Conservation (phyloP, 352 stramenopile species). For the Phytopythium cucurbitacearum region DNA sequence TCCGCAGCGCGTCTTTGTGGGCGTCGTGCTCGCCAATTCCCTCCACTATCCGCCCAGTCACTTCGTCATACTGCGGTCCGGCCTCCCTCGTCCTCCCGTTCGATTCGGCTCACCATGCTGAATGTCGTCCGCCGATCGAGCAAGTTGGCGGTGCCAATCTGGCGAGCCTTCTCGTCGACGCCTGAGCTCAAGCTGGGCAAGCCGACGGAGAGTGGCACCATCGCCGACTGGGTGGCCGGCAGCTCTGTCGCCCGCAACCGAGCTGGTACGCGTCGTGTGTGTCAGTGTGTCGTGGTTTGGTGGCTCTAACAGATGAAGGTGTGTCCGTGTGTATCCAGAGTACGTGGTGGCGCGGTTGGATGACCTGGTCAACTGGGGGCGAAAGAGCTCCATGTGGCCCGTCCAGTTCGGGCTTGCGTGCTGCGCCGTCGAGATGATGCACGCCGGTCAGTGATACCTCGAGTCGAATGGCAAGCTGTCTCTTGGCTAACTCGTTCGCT, state of each 20-base stretch:
- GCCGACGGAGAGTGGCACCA: constrained; percentile 50
- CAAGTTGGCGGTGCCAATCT: constrained; percentile 17
- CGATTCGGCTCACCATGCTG: too few relatives aligned
- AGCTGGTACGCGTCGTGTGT: constrained; percentile 44
- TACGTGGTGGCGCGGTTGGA: constrained; percentile 97
- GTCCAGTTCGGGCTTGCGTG: constrained; percentile 99
- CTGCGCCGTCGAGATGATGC: constrained; percentile 99
- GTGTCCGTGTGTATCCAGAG: constrained; percentile 62
- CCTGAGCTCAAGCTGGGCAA: constrained; percentile 8
- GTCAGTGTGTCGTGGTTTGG: not conserved
- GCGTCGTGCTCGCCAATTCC: too few relatives aligned
- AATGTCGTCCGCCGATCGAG: constrained; percentile 8
- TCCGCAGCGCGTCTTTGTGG: too few relatives aligned
- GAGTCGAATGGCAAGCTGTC: not conserved
- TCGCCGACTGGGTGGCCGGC: constrained; percentile 63
- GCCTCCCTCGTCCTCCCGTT: too few relatives aligned
- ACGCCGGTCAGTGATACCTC: constrained; percentile 52
- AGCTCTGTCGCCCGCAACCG: constrained; percentile 70
- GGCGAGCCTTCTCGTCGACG: constrained; percentile 18
- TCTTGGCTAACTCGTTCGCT: not conserved
- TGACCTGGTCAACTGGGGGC: constrained; percentile 98
- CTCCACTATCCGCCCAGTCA: too few relatives aligned
- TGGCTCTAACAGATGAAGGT: not conserved
- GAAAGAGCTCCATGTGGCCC: constrained; percentile 96
- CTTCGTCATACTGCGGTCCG: too few relatives aligned